phyloP scores from a whole-genome alignment of 306 rosid genomes.

The Quercus aquifolioides region DNA sequence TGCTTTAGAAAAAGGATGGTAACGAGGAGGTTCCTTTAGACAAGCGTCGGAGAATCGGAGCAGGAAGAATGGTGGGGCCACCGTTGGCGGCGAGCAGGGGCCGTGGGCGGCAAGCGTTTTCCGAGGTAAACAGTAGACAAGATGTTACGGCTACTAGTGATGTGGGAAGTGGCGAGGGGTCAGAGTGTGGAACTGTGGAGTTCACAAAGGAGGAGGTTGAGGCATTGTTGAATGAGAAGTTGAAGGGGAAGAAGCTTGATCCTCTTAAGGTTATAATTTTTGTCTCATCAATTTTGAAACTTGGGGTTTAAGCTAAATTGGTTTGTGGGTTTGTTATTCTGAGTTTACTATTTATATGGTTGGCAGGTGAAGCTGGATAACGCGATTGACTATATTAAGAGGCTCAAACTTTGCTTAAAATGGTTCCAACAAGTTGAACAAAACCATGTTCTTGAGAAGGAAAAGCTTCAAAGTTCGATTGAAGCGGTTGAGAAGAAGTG shows the following conservation, averaged over 20 bases:
- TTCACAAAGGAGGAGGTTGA: conserved; percentile 73
- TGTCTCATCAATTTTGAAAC: not conserved
- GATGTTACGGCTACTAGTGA: conserved; percentile 38
- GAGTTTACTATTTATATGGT: not conserved
- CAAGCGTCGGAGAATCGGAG: conserved; percentile 62
- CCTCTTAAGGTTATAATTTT: conserved; percentile 50
- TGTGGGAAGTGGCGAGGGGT: conserved; percentile 29
- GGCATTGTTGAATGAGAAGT: conserved; percentile 61
- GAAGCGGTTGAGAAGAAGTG: conserved; percentile 68
- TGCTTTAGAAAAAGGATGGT: conserved; percentile 50
- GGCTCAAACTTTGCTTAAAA: conserved; percentile 66
- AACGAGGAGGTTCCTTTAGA: conserved; percentile 50
- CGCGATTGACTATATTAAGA: conserved; percentile 48
- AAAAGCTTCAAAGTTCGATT: conserved; percentile 54
- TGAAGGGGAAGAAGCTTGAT: conserved; percentile 55
- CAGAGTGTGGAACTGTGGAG: conserved; percentile 39
- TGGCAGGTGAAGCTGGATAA: conserved; percentile 64
- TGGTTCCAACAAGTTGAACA: conserved; percentile 67
- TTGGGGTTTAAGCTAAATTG: not conserved
- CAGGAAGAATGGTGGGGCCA: conserved; percentile 43
- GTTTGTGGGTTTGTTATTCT: not conserved
- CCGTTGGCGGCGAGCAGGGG: conserved; percentile 27
- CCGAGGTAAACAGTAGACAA: conserved; percentile 34
- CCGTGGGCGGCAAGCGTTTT: conserved; percentile 46
- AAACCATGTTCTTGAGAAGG: conserved; percentile 50